Evolutionary conservation across 176 grass and related monocot genomes (phyloP).

Genomic region (Carex pumila): DNA sequence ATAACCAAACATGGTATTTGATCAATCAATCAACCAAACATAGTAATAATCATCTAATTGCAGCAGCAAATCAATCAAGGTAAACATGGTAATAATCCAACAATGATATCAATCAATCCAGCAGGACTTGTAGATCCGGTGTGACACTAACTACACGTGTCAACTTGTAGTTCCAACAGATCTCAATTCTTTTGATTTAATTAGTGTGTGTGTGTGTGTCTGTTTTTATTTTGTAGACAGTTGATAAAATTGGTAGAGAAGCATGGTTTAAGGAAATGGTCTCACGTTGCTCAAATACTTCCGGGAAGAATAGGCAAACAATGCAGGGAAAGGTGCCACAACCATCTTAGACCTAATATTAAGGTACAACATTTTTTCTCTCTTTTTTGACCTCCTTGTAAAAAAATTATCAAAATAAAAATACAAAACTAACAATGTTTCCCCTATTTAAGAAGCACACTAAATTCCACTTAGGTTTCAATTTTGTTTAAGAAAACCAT

Average conservation of each 20-base stretch:
- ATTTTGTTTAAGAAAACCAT: background rate
- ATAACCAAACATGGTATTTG: no score
- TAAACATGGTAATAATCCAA: no score
- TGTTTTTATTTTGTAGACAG: conserved; percentile 31
- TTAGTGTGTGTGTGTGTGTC: no score
- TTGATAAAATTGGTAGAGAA: conserved; percentile 73
- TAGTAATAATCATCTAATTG: no score
- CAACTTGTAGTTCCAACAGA: no score
- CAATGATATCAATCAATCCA: no score
- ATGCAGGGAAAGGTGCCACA: conserved; percentile 95
- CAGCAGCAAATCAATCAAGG: no score
- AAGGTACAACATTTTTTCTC: conserved; percentile 37
- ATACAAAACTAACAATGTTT: background rate
- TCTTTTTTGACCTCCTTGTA: background rate
- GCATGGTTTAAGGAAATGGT: conserved; percentile 92
- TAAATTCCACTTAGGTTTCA: background rate
- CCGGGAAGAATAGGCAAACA: conserved; percentile 93
- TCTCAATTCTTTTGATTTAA: background rate
- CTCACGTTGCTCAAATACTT: conserved; percentile 68
- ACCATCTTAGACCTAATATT: conserved; percentile 95
- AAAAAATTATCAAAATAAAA: background rate
- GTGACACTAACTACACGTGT: no score
- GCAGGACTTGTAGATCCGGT: no score
- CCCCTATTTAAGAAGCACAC: background rate
- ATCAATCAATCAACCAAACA: no score